Conservation (phyloP, 2,329 filamentous ascomycete species). For the Clarireedia paspali region DNA sequence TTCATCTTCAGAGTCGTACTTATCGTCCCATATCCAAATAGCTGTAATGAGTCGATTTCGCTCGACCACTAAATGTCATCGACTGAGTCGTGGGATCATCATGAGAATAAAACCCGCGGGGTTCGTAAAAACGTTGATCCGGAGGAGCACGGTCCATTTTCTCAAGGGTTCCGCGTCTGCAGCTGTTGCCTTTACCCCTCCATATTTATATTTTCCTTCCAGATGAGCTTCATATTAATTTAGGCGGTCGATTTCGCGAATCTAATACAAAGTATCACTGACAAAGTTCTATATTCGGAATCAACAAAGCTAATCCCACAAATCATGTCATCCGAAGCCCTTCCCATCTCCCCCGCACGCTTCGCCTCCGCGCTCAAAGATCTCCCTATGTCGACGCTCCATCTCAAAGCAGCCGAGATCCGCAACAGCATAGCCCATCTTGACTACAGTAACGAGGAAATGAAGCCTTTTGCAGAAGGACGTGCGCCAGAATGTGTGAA, state of each 20-base stretch:
- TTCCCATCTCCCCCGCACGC: conserved; percentile 52
- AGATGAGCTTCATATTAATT: background rate
- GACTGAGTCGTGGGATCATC: no score
- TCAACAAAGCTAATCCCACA: conserved; percentile 30
- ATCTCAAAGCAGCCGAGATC: conserved; percentile 69
- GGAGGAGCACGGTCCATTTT: background rate
- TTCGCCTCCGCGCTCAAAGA: conserved; percentile 62
- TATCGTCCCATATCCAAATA: conserved; percentile 13
- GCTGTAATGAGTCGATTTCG: background rate
- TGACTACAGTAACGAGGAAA: conserved; percentile 64
- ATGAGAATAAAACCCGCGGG: background rate
- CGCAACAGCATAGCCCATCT: conserved; percentile 69
- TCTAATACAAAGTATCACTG: no score
- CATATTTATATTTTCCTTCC: background rate
- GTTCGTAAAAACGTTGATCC: background rate
- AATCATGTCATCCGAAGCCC: conserved; percentile 10
- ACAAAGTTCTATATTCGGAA: background rate
- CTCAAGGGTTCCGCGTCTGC: background rate
- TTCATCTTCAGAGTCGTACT: conserved; percentile 18
- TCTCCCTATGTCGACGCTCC: conserved; percentile 55
- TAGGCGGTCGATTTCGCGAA: no score
- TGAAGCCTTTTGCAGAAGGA: conserved; percentile 56
- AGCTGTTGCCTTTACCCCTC: background rate
- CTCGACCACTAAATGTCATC: no score
- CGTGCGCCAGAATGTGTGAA: conserved; percentile 14